Percentiles rank a stretch among this genome's conserved stretches.
Conservation (phyloP, 2,329 filamentous ascomycete genomes). For the Penicillium sp. region DNA sequence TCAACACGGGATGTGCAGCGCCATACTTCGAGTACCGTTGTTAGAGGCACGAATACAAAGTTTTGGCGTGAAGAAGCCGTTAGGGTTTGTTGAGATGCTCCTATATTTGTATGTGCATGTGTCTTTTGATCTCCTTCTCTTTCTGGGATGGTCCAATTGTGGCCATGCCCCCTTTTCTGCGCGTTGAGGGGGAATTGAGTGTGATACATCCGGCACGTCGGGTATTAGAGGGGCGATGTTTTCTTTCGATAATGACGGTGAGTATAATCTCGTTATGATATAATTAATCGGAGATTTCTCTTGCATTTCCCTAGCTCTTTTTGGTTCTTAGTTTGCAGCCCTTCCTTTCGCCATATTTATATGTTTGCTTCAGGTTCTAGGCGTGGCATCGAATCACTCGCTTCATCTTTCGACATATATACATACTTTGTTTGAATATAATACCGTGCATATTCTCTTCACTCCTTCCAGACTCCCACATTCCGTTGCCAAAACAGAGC, state of each 20-base stretch:
- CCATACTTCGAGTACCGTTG: slow-evolving; percentile 1
- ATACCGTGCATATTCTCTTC: background rate
- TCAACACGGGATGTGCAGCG: slow-evolving; percentile 5
- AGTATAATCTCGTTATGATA: slow-evolving; percentile 9
- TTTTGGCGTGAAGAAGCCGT: background rate
- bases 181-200: slow-evolving; percentile 5
- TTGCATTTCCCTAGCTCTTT: background rate
- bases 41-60: background rate
- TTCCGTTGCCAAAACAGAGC: background rate
- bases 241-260: slow-evolving; percentile 5
- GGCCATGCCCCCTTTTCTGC: slow-evolving; percentile 6
- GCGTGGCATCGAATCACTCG: background rate
- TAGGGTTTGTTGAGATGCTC: background rate
- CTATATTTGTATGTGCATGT: slow-evolving; percentile 3
- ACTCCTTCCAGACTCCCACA: background rate
- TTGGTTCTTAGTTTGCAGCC: slow-evolving; percentile 5
- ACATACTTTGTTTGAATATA: background rate
- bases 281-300: slow-evolving; percentile 9
- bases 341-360: background rate
- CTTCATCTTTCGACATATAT: background rate
- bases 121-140: slow-evolving; percentile 11
- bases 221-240: slow-evolving; percentile 16
- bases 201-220: slow-evolving; percentile 10
- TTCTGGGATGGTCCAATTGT: slow-evolving; percentile 13
- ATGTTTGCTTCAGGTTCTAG: background rate